Base-by-base conservation (phyloP, 805 yeast genomes). In the Myxozyma nipponensis region DNA sequence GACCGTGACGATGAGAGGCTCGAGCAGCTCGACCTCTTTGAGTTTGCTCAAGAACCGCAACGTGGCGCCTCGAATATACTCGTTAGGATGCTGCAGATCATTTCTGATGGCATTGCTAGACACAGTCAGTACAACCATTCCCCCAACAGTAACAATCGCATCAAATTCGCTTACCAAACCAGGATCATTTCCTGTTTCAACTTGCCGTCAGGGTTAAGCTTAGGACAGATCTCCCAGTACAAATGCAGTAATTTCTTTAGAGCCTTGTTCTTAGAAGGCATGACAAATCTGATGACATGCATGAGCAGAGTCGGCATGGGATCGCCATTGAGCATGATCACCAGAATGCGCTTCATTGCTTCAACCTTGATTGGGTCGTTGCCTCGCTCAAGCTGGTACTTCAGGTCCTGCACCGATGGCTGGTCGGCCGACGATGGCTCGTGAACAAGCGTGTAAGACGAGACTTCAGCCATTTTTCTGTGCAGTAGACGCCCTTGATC, bases 221-320 rank as follows among this genome's bases (percentile, higher is more conserved):
- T 95, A 49, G 96, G 95, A 66, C 96, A 95, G 49, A 91, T 87
- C 70, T 93, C 99, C 98, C 98, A 93, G 74, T 93, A 93, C 63
- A 88, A 86, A 65, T 91, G 93, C 57, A 95, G 75, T 66, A 93
- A 76, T 70, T 90, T 93, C 76, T 93, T 93, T 70, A 95, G 79
- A 63, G 83, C 86, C 71, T 93, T 95, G 71, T 83, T 81, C 64
- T 77, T 86, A 17, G 96, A 86, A 15, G 99, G 98, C 97, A 93
- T 89, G 51, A 95, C 91, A 64, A 87, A 95, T 65, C 98, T 83
- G 64, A 93, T 91, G 61, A 93, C 86, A 67, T 90, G 96, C 98
- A 93, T 93, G 70, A 93, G 78, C 59, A 93, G 74, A 52, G 86
- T 93, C 17, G 96, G 95, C 82, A 91, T 75, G 52, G 95, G 82